phyloP scores from a whole-genome alignment of 495 filamentous ascomycete genomes.

The Hypoxylon cercidicola region DNA sequence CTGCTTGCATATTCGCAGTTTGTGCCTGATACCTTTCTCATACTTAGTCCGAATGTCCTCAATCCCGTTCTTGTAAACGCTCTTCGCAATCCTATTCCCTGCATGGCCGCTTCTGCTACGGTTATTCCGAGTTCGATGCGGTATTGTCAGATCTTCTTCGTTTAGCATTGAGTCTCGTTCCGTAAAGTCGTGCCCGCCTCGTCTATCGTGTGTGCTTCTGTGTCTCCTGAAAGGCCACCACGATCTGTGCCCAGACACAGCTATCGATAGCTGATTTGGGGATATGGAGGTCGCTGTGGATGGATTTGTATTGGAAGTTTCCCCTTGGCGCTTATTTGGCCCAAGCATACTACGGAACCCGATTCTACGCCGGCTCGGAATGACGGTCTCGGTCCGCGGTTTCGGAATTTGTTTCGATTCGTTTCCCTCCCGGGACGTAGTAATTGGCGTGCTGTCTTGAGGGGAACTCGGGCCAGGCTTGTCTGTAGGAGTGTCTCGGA shows the following conservation, averaged over 20 bases:
- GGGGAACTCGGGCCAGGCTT: slow-evolving; percentile 16
- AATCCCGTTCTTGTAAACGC: neutral
- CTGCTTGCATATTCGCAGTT: neutral
- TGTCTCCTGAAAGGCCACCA: slow-evolving; percentile 25
- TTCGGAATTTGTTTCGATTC: slow-evolving; percentile 8
- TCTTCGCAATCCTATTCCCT: neutral
- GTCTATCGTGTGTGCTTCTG: neutral
- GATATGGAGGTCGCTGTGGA: slow-evolving; percentile 4
- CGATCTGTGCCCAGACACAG: neutral
- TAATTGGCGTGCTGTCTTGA: slow-evolving; percentile 3
- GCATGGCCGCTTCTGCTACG: neutral
- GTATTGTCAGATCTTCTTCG: slow-evolving; percentile 3
- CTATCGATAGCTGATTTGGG: neutral
- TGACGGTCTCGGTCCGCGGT: slow-evolving; percentile 1
- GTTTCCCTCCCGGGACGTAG: slow-evolving; percentile 5
- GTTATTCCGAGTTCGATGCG: neutral
- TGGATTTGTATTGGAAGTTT: slow-evolving; percentile 5
- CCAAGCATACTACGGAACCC: slow-evolving; percentile 20
- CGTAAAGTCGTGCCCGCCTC: neutral
- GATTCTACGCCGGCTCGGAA: neutral
- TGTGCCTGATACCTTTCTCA: neutral
- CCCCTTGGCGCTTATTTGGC: slow-evolving; percentile 1
- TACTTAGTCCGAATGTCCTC: neutral
- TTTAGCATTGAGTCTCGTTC: neutral
- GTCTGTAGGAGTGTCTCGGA: slow-evolving; percentile 11